phyloP scores from a whole-genome alignment of 1,139 yeast species.

The Suhomyces anneliseae region DNA sequence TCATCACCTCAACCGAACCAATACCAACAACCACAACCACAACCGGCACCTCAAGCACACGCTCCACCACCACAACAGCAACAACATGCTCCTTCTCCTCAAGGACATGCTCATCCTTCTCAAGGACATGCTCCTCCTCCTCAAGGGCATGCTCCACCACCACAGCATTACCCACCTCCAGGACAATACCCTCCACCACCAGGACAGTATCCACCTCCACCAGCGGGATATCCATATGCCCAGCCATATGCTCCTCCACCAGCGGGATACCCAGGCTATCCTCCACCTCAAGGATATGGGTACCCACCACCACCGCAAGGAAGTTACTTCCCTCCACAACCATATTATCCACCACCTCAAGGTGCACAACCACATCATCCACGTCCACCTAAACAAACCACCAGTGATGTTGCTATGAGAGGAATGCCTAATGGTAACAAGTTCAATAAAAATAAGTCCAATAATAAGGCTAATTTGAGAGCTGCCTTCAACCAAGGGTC shows the following conservation, averaged over 20 bases:
- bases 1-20: conserved; percentile 1
- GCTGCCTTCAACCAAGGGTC: conserved; percentile 43
- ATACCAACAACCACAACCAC: neutral
- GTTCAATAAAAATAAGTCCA: conserved; percentile 34
- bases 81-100: conserved; percentile 7
- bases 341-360: conserved; percentile 14
- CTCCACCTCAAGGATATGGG: conserved; percentile 16
- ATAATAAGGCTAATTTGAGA: conserved; percentile 41
- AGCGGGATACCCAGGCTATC: conserved; percentile 13
- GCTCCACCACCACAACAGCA: conserved; percentile 9
- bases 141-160: conserved; percentile 6
- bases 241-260: conserved; percentile 8
- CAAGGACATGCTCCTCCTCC: conserved; percentile 9
- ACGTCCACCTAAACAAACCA: conserved; percentile 16
- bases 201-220: conserved; percentile 3
- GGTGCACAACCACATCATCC: conserved; percentile 5
- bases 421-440: conserved; percentile 39
- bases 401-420: conserved; percentile 37
- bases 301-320: conserved; percentile 15
- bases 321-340: conserved; percentile 17
- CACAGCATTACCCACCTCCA: conserved; percentile 4
- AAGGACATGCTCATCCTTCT: too few species aligned
- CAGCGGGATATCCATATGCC: conserved; percentile 3
- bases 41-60: conserved; percentile 1
- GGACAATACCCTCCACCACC: conserved; percentile 7